Base-by-base conservation (phyloP, 2,329 filamentous ascomycete genomes). In the Botrytis elliptica region DNA sequence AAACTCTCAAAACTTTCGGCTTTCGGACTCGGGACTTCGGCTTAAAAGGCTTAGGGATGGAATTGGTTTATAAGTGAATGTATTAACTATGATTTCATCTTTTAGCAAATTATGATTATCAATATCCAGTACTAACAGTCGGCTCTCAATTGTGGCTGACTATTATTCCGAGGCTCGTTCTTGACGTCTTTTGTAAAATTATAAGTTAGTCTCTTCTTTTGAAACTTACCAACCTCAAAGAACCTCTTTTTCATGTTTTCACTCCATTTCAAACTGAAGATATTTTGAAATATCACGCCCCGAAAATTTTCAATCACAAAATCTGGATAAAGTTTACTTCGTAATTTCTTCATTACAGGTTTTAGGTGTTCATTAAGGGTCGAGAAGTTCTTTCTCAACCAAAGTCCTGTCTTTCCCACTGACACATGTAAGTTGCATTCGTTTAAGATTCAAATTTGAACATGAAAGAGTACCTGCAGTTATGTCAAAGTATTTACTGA, bases 241-340 rank as follows among this genome's bases (percentile, higher is more conserved):
- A 55, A 29, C 3, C 6, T 3, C 2, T 9, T n/a, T 29, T 55
- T 29, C 25, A 29, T 16, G 7, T 18, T 16, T n/a, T 29, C n/a
- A 55, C 5, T 55, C 3, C 4, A 55, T n/a, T n/a, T 16, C 49
- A n/a, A 55, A 25, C 9, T 25, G 3, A 5, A 55, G 25, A 16
- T n/a, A 6, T 16, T 16, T 7, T 6, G 4, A n/a, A 16, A n/a
- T n/a, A 4, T n/a, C 49, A n/a, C 10, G 1, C 3, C 25, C 25
- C 4, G 1, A 16, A n/a, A n/a, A 1, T 1, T 25, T 49, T 49
- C 9, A 12, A 10, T 25, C 9, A 25, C 46, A 25, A 25, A 25
- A 12, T 6, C 16, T n/a, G 49, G 1, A 25, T 8, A 49, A 25
- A 49, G 12, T n/a, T 16, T n/a, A 2, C 22, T 6, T 55, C 14